Evolutionary conservation across 768 basidiomycete genomes (phyloP), one percentile per base, ranked within the genome.

Genomic region (Xerocomus brunneocitrinus): DNA sequence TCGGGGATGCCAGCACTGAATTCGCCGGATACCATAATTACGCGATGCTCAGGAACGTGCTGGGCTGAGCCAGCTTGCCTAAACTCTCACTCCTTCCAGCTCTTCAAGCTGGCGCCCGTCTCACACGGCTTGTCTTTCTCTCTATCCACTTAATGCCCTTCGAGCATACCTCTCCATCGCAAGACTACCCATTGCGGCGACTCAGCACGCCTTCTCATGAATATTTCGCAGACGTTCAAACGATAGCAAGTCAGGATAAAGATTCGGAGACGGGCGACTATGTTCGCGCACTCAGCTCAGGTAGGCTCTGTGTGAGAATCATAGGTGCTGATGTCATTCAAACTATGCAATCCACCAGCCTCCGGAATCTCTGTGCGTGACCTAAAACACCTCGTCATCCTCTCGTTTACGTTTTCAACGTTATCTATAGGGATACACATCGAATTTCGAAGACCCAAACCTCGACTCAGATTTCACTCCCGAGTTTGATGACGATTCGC

Each of bases 401-500:
- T 2, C 36, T 34, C 8, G 22, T 28, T 25, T 12, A 53, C 19
- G 32, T 48, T 19, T 12, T 8, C 12, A 50, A 4, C 40, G 22
- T 34, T 22, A 24, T 48, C 42, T 13, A 31, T 31, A 62, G 58
- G 27, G 22, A 19, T 48, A 45, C 27, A 24, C 50, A 0, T 49
- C 64, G 1, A 44, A 41, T 8, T 58, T 65, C 3, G 55, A 64
- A 44, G 67, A 69, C 27, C 67, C 67, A 1, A 69, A 69, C 40
- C 53, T 67, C 32, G 62, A 67, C 47, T 43, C 54, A n/a, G 40
- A 31, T 30, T 48, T n/a, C 8, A 28, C 31, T 3, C 4, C 19
- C 24, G 58, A 60, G 8, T 58, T 61, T 31, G 80, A 83, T 69
- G 81, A 85, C 56, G 84, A 86, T 62, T 84, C 83, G 1, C 83